These are phyloP conservation scores for Bryoerythrophyllum caledonicum DNA, from an alignment of 225 moss, liverwort and hornwort genomes.

Conservation along the genomic window DNA sequence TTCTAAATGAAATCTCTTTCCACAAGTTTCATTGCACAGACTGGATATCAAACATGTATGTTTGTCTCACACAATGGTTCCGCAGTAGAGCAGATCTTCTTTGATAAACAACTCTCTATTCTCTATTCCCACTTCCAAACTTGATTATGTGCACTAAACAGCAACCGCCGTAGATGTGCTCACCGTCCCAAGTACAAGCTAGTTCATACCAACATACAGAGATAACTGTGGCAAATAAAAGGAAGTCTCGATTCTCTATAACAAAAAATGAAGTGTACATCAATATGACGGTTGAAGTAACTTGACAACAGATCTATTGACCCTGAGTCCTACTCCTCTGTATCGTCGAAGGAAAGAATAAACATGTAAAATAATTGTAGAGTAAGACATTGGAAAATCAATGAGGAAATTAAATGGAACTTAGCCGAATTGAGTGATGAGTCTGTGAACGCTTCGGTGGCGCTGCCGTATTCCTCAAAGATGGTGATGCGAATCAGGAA, in stretches of 20 bases:
- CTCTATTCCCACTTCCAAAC: no score
- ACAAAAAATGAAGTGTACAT: background rate
- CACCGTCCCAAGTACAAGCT: no score
- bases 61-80: no score
- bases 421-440: background rate
- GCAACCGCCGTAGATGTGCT: no score
- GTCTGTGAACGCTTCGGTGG: background rate
- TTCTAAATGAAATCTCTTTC: constrained; percentile 5
- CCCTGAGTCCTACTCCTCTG: background rate
- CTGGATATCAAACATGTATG: no score
- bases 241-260: background rate
- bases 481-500: background rate
- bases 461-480: background rate
- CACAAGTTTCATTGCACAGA: background rate
- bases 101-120: no score
- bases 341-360: background rate
- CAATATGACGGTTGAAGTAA: background rate
- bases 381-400: background rate
- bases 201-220: no score
- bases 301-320: background rate
- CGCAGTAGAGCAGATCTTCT: no score
- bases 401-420: background rate
- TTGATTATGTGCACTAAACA: no score
- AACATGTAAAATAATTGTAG: background rate
- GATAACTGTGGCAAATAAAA: no score